Conservation (phyloP, 345 rosid genomes). For the Populus simonii region DNA sequence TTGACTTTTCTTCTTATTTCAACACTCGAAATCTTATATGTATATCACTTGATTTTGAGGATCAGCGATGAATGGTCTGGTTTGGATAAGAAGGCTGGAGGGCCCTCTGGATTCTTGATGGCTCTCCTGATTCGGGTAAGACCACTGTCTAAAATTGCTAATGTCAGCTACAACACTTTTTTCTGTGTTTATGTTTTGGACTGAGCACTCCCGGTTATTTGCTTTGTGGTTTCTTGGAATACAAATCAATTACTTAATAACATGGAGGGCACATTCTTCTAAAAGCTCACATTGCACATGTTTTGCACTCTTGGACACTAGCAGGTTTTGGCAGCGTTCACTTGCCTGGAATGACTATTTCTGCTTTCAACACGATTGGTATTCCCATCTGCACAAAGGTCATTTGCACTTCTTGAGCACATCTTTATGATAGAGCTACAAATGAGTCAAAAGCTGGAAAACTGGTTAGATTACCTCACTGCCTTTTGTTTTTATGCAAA, state of each 20-base stretch:
- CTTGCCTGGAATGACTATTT: constrained; percentile 83
- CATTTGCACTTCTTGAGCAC: constrained; percentile 87
- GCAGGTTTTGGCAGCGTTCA: constrained; percentile 96
- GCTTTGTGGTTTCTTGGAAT: constrained; percentile 32
- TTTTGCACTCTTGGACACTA: constrained; percentile 93
- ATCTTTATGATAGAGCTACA: constrained; percentile 38
- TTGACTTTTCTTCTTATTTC: constrained; percentile 1
- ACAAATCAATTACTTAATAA: constrained; percentile 39
- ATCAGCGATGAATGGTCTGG: constrained; percentile 57
- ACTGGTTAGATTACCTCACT: constrained; percentile 40
- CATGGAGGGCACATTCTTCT: constrained; percentile 52
- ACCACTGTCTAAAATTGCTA: constrained; percentile 11
- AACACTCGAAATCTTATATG: not conserved
- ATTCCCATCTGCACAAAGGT: constrained; percentile 93
- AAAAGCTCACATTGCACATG: constrained; percentile 87
- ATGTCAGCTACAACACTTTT: not conserved
- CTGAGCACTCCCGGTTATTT: constrained; percentile 10
- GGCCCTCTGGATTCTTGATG: constrained; percentile 32
- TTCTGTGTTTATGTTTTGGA: constrained; percentile 11
- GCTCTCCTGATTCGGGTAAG: constrained; percentile 55
- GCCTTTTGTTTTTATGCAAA: not conserved
- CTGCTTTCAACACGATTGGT: constrained; percentile 84
- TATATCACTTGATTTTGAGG: constrained; percentile 12
- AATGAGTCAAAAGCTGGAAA: constrained; percentile 37
- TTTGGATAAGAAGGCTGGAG: constrained; percentile 57